Conservation (phyloP, 805 yeast species). For the Pichia rugopelliculosa region DNA sequence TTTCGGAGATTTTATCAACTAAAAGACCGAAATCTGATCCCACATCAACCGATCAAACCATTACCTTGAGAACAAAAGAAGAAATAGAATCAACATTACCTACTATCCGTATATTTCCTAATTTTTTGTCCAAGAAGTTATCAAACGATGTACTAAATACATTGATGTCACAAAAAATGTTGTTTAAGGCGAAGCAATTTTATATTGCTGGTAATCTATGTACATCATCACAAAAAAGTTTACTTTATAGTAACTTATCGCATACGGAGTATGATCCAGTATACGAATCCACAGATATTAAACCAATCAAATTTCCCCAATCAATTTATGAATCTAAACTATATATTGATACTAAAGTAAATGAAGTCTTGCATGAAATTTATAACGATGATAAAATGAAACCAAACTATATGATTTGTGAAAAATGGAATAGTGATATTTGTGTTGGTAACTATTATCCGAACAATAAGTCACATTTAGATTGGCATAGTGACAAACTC, state of each 20-base stretch:
- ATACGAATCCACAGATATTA: not conserved
- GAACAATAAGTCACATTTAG: slow-evolving; percentile 43
- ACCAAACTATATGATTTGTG: slow-evolving; percentile 28
- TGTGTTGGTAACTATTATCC: slow-evolving; percentile 54
- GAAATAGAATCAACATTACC: slow-evolving; percentile 45
- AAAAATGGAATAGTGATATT: slow-evolving; percentile 45
- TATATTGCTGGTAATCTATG: slow-evolving; percentile 58
- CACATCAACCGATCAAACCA: not conserved
- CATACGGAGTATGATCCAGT: slow-evolving; percentile 13
- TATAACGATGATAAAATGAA: slow-evolving; percentile 20
- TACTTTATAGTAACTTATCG: slow-evolving; percentile 20
- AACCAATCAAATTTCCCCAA: not conserved
- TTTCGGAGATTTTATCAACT: not conserved
- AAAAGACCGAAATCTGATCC: not conserved
- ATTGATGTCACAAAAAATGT: slow-evolving; percentile 34
- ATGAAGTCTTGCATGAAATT: slow-evolving; percentile 16
- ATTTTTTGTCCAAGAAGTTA: slow-evolving; percentile 44
- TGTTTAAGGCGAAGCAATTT: slow-evolving; percentile 41
- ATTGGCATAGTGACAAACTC: slow-evolving; percentile 72
- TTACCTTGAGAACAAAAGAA: slow-evolving; percentile 39
- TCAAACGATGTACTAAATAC: slow-evolving; percentile 39
- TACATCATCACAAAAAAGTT: slow-evolving; percentile 45
- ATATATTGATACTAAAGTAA: slow-evolving; percentile 14
- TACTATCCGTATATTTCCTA: slow-evolving; percentile 41
- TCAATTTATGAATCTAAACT: slow-evolving; percentile 14